A percentile compares a stretch with the other conserved stretches of the same genome.
Conservation (phyloP, 2,329 filamentous ascomycete genomes). For the Sarocladiaceae sp. region DNA sequence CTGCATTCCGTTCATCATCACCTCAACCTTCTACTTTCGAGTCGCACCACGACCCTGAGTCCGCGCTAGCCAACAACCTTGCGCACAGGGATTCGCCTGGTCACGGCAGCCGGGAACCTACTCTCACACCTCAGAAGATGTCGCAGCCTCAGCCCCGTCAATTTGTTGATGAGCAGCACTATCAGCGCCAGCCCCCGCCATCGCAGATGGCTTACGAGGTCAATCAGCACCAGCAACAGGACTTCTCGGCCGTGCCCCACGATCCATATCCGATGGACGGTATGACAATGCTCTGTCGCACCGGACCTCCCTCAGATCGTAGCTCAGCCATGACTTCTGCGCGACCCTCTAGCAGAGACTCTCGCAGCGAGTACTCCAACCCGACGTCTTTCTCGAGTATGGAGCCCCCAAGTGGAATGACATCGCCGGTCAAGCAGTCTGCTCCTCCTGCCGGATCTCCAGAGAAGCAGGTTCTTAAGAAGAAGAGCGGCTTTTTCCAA, state of each 20-base stretch:
- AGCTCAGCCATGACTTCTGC: conserved; percentile 51
- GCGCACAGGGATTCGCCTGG: conserved; percentile 49
- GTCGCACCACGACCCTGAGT: conserved; percentile 85
- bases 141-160: conserved; percentile 11
- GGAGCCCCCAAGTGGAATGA: conserved; percentile 69
- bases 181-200: conserved; percentile 17
- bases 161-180: conserved; percentile 15
- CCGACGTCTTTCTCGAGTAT: conserved; percentile 85
- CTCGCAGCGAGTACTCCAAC: conserved; percentile 85
- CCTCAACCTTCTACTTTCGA: conserved; percentile 91
- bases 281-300: conserved; percentile 95
- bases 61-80: conserved; percentile 65
- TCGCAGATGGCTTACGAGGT: conserved; percentile 33
- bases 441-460: conserved; percentile 24
- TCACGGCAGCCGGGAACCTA: conserved; percentile 45
- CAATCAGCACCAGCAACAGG: conserved; percentile 38
- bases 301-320: conserved; percentile 57
- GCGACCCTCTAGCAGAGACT: conserved; percentile 79
- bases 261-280: conserved; percentile 93
- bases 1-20: conserved; percentile 91
- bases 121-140: conserved; percentile 25
- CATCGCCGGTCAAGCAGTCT: conserved; percentile 68
- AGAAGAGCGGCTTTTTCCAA: conserved; percentile 85
- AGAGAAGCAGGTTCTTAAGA: conserved; percentile 65
- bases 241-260: conserved; percentile 64